phyloP scores from a whole-genome alignment of 805 yeast genomes.

The Metschnikowia amazonensis region DNA sequence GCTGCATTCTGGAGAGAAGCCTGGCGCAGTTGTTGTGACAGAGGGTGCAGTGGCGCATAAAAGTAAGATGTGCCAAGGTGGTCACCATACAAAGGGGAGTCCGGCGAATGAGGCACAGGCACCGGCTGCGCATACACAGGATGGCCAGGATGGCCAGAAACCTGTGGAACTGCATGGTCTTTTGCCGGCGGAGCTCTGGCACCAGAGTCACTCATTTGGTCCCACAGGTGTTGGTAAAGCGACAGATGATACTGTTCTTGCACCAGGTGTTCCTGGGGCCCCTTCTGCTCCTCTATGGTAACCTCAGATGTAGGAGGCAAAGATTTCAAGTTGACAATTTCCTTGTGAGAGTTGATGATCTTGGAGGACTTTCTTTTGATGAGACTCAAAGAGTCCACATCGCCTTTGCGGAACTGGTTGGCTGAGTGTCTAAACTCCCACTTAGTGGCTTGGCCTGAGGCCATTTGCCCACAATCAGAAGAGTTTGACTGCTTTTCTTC shows the following conservation, averaged over 20 bases:
- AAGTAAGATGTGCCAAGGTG: constrained; percentile 12
- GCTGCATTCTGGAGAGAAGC: constrained; percentile 16
- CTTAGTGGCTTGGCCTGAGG: constrained; percentile 23
- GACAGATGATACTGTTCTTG: constrained; percentile 21
- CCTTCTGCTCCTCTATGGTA: constrained; percentile 6
- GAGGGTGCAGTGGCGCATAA: constrained; percentile 13
- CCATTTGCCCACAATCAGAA: constrained; percentile 11
- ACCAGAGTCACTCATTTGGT: constrained; percentile 12
- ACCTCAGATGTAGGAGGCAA: constrained; percentile 26
- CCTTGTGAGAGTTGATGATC: constrained; percentile 36
- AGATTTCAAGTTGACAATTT: constrained; percentile 34
- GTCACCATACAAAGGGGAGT: constrained; percentile 10
- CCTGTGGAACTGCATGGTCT: constrained; percentile 5
- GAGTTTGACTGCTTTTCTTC: constrained; percentile 16
- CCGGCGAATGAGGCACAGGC: constrained; percentile 17
- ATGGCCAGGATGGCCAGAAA: constrained; percentile 9
- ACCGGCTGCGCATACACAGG: constrained; percentile 11
- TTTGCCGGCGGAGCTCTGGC: constrained; percentile 1
- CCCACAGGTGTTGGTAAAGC: constrained; percentile 19
- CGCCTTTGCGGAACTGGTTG: constrained; percentile 76
- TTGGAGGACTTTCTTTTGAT: constrained; percentile 72
- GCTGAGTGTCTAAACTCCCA: constrained; percentile 93
- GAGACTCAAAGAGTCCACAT: constrained; percentile 62
- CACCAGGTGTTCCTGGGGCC: constrained; percentile 2
- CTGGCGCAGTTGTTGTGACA: constrained; percentile 19